Evolutionary conservation across 2,329 filamentous ascomycete genomes (phyloP), one percentile per base, ranked within the genome.

Genomic region (Clarireedia monteithiana): DNA sequence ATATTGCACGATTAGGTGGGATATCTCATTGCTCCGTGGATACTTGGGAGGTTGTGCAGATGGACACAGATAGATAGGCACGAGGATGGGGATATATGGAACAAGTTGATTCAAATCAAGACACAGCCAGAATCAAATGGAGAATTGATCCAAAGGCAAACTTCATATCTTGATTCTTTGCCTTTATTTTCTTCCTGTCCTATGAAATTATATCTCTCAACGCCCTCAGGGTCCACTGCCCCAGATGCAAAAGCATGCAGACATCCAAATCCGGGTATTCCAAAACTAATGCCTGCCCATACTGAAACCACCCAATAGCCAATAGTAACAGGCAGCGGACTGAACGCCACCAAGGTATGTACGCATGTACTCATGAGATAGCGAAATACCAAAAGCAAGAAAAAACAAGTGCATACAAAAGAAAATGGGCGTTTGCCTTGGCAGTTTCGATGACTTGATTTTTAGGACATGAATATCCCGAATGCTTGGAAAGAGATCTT

Each of bases 261-360:
- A 36, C 38, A 40, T 50, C 44, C 27, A 50, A 26, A 30, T 55
- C 47, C 4, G 47, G 53, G 53, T 55, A 55, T 55, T 27, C 39
- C 39, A 45, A 50, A 47, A 50, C 40, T 34, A 44, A 44, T 44
- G 40, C 15, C 44, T 27, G 24, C 23, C 44, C 23, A 24, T 15
- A 40, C 27, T 5, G 46, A 55, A 40, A 44, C 38, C 39, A 27
- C 17, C 15, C 14, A 49, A 36, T 38, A 36, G 53, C 39, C 34
- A 50, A 42, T 20, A 9, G 17, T 15, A 36, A 45, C 44, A 34
- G 30, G 39, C 40, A 50, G 17, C 17, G 20, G 36, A 44, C 26
- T 39, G 27, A 23, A 24, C 14, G 40, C 17, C 23, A 44, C 17
- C 23, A 44, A 20, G 40, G 17, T 44, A 47, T 26, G 44, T 27